A percentile compares a stretch with the other conserved stretches of the same genome.
Conservation (phyloP, 2,329 filamentous ascomycete species). For the Trichoderma afroharzianum region DNA sequence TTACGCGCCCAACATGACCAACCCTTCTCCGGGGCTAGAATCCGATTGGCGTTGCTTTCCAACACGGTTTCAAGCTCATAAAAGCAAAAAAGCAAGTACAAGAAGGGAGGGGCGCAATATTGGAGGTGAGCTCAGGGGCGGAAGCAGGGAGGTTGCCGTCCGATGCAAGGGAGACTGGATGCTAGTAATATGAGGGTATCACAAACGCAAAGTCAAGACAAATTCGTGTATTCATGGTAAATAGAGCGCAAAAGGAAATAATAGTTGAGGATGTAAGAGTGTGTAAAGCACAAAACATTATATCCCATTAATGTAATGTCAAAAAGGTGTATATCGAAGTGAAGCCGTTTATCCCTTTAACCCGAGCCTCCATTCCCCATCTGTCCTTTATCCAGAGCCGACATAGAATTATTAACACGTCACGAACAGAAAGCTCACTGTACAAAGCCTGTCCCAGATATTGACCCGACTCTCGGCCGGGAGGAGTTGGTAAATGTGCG, state of each 20-base stretch:
- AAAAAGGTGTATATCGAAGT: conserved; percentile 12
- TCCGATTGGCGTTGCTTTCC: background rate
- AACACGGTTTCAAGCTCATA: background rate
- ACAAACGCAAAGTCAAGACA: no score
- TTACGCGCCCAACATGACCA: background rate
- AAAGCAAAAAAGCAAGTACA: background rate
- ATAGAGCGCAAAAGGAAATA: background rate
- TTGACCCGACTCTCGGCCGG: background rate
- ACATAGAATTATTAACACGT: conserved; percentile 1
- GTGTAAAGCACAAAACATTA: conserved; percentile 10
- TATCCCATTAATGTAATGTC: conserved; percentile 3
- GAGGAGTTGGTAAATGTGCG: background rate
- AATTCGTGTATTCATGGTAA: no score
- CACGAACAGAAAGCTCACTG: background rate
- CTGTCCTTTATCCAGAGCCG: background rate
- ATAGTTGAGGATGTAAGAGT: background rate
- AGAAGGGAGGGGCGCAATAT: background rate
- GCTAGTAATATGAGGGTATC: background rate
- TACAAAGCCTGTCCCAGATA: conserved; percentile 2
- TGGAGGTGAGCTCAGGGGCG: background rate
- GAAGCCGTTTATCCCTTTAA: background rate
- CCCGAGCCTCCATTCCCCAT: background rate
- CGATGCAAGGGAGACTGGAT: background rate
- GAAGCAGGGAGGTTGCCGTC: background rate
- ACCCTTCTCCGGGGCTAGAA: background rate